phyloP scores from a whole-genome alignment of 1,284 basidiomycete species.

The Paramarasmius palmivorus region DNA sequence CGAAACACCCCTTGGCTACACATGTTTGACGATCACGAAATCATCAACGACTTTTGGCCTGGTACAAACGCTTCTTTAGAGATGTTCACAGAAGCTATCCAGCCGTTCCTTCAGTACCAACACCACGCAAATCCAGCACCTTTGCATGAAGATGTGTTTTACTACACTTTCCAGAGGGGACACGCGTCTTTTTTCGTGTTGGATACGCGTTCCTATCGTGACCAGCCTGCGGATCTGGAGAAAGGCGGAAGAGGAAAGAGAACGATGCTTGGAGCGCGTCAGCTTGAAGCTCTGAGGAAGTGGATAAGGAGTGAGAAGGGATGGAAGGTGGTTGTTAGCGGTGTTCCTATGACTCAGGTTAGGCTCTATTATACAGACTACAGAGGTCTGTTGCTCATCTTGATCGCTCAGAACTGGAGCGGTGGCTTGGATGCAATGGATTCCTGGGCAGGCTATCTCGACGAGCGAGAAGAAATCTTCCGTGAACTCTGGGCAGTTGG shows the following conservation, averaged over 20 bases:
- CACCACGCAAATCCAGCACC: conserved; percentile 2
- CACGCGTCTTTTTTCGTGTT: conserved; percentile 9
- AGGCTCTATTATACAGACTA: not conserved
- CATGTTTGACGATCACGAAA: conserved; percentile 6
- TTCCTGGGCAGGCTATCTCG: not conserved
- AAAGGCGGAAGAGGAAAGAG: not conserved
- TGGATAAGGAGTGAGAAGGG: conserved; percentile 3
- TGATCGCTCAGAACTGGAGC: not conserved
- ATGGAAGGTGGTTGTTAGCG: conserved; percentile 9
- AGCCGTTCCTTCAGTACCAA: conserved; percentile 1
- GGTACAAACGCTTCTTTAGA: not conserved
- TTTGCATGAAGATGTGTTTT: not conserved
- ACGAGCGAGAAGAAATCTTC: not conserved
- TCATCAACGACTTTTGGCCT: not conserved
- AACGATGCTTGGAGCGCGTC: conserved; percentile 7
- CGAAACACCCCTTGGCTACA: conserved; percentile 3
- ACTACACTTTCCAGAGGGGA: conserved; percentile 5
- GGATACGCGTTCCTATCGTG: conserved; percentile 4
- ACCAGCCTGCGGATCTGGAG: not conserved
- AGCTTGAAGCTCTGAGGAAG: not conserved
- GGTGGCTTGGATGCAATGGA: not conserved
- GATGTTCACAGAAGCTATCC: not conserved
- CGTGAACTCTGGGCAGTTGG: not conserved
- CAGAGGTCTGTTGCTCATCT: not conserved
- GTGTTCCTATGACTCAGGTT: conserved; percentile 7